Conservation (phyloP, 2,329 filamentous ascomycete species). For the Cercospora sp. region DNA sequence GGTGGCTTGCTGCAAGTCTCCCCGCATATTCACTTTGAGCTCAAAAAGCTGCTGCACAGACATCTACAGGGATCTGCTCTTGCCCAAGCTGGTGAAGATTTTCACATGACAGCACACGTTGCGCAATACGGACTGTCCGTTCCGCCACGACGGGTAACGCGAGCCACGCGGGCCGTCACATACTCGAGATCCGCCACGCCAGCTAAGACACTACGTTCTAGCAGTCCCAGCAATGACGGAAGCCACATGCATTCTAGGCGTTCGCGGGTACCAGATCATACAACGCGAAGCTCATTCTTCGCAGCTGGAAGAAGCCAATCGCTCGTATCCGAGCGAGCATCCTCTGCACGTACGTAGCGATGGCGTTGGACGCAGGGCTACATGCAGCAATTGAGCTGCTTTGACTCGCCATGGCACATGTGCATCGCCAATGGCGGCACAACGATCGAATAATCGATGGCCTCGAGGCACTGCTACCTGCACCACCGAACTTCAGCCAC, state of each 20-base stretch:
- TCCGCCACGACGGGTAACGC: constrained; percentile 1
- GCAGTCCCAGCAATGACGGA: background rate
- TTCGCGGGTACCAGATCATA: background rate
- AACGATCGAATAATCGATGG: background rate
- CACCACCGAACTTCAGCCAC: constrained; percentile 10
- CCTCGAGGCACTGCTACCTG: background rate
- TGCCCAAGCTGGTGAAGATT: background rate
- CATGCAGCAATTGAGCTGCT: background rate
- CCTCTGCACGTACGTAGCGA: background rate
- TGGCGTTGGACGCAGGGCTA: background rate
- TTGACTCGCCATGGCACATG: constrained; percentile 1
- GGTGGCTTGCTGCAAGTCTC: constrained; percentile 11
- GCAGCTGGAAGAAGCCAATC: constrained; percentile 3
- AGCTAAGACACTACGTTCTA: background rate
- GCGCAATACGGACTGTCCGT: background rate
- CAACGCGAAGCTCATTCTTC: background rate
- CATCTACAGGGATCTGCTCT: constrained; percentile 8
- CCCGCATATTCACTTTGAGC: constrained; percentile 12
- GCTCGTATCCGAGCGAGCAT: background rate
- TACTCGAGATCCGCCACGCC: background rate
- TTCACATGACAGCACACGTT: constrained; percentile 1
- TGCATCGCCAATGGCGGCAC: background rate
- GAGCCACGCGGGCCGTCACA: constrained; percentile 5
- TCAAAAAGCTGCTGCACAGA: background rate
- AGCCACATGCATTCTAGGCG: background rate